Conservation (phyloP, 108 stramenopile genomes). For the Skeletonema potamos region DNA sequence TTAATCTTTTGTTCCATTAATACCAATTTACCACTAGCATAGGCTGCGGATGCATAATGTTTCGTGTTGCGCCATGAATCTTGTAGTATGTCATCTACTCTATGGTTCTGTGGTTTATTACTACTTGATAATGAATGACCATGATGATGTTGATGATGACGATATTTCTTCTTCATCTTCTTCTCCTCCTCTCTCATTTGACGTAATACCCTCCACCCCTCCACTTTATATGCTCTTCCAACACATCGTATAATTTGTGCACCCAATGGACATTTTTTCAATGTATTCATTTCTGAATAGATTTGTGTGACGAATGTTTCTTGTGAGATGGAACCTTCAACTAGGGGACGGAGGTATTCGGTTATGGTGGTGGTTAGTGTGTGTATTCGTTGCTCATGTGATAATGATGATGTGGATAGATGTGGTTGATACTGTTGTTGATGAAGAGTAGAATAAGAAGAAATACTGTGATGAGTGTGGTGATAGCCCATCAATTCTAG, state of each 20-base stretch:
- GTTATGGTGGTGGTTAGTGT: slow-evolving; percentile 54
- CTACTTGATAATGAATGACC: background rate
- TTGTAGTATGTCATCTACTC: slow-evolving; percentile 27
- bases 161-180: background rate
- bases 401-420: background rate
- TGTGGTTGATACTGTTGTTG: background rate
- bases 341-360: slow-evolving; percentile 74
- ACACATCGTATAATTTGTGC: slow-evolving; percentile 80
- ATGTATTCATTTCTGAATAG: slow-evolving; percentile 51
- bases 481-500: slow-evolving; percentile 53
- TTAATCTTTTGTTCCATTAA: slow-evolving; percentile 53
- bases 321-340: slow-evolving; percentile 62
- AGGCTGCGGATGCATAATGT: slow-evolving; percentile 51
- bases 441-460: too few species aligned
- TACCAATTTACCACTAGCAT: slow-evolving; percentile 53
- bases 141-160: too few species aligned
- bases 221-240: slow-evolving; percentile 72
- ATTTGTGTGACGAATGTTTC: slow-evolving; percentile 42
- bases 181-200: background rate
- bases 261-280: slow-evolving; percentile 68
- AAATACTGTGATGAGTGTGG: background rate
- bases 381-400: slow-evolving; percentile 37
- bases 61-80: slow-evolving; percentile 53
- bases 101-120: background rate
- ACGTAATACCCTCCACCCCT: slow-evolving; percentile 49